A percentile compares a stretch with the other conserved stretches of the same genome.
These are phyloP conservation scores for Hypoxylon fragiforme DNA, from an alignment of 495 filamentous ascomycete species.

Conservation along the genomic window DNA sequence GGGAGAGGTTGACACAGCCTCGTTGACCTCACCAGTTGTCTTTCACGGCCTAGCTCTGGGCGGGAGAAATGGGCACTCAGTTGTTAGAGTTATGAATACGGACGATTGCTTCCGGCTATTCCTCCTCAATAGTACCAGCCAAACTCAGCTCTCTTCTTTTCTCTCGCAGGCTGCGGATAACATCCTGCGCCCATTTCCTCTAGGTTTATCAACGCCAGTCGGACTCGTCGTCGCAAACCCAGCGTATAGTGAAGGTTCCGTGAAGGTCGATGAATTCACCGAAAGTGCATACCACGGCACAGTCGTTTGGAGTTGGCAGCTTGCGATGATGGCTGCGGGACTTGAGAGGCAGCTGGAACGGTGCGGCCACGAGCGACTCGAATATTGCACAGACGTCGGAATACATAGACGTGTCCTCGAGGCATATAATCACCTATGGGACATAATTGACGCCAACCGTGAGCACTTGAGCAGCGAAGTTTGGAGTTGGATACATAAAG, in stretches of 20 bases:
- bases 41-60: conserved; percentile 62
- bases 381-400: conserved; percentile 53
- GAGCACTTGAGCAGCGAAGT: conserved; percentile 60
- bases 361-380: conserved; percentile 42
- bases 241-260: conserved; percentile 55
- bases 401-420: conserved; percentile 54
- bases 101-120: conserved; percentile 68
- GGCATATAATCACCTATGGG: conserved; percentile 65
- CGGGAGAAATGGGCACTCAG: conserved; percentile 52
- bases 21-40: conserved; percentile 22
- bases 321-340: conserved; percentile 66
- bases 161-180: conserved; percentile 59
- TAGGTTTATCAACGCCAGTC: conserved; percentile 59
- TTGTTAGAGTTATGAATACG: conserved; percentile 64
- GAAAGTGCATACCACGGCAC: conserved; percentile 65
- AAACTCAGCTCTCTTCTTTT: conserved; percentile 59
- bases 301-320: conserved; percentile 67
- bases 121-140: conserved; percentile 62
- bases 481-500: conserved; percentile 63
- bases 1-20: conserved; percentile 46
- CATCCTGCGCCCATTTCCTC: conserved; percentile 60
- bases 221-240: conserved; percentile 66
- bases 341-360: conserved; percentile 53
- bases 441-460: conserved; percentile 58
- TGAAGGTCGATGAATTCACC: conserved; percentile 56